Base-by-base conservation (phyloP, 1,284 basidiomycete genomes). In the Ganoderma sp. region DNA sequence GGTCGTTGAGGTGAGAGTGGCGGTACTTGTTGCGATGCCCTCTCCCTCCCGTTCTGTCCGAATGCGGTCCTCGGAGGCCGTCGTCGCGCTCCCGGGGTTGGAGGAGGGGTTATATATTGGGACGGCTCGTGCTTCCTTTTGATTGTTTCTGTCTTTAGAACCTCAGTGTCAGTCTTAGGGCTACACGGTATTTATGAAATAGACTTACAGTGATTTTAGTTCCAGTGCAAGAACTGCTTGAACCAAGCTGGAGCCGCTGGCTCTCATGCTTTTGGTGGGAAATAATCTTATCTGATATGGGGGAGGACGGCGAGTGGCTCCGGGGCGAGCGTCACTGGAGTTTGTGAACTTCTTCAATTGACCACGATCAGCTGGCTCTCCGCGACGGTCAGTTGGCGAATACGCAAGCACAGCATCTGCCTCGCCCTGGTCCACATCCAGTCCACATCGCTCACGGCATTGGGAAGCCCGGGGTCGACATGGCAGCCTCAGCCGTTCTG, bases 11-110 rank as follows among this genome's bases (percentile, higher is more conserved):
- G 37, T 67, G 48, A 54, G 59, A 28, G 63, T 67, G 58, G 58
- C 59, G 28, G 63, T 67, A n/a, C 50, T 67, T 39, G 41, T 67
- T 41, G 67, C 67, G 14, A 67, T 67, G 67, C 67, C 67, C 15
- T 43, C 64, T 28, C 52, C 45, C 22, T 34, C 41, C 25, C 60
- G 32, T 25, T 60, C 58, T 42, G 8, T 14, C 39, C 37, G n/a
- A 25, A 39, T 10, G 22, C 9, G 22, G 28, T 61, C 37, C 9
- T n/a, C 64, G 37, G 45, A 42, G 1, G 48, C 52, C 14, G 25
- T 19, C n/a, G 43, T 17, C 5, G 10, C 17, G 58, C 45, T 48
- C 43, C 17, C 48, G n/a, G n/a, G 3, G 61, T 25, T 39, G 28
- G 65, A 66, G 60, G 58, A 39, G 22, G 58, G 39, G 15, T 34